Evolutionary conservation across 352 stramenopile species (phyloP).

Genomic region (Aphanomyces invadans): DNA sequence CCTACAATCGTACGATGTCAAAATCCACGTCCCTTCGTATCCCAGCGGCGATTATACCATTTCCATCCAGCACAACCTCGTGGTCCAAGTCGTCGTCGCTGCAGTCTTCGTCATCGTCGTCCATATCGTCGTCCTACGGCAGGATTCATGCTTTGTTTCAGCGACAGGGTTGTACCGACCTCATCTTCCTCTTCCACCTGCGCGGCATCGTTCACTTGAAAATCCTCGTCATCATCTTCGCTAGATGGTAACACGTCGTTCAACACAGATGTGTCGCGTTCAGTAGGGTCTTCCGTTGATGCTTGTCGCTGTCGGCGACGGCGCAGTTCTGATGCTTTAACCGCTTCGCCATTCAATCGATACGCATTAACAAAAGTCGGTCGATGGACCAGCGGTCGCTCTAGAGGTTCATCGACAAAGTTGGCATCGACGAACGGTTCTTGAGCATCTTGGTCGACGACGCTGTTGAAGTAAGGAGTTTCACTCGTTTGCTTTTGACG

Average conservation of each 20-base stretch:
- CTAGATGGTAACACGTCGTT: conserved; percentile 82
- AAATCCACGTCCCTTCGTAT: background rate
- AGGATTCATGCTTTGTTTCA: too few species aligned
- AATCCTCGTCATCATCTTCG: conserved; percentile 83
- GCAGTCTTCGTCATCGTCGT: conserved; percentile 37
- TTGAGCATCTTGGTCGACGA: background rate
- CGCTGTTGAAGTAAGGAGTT: background rate
- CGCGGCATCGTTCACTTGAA: conserved; percentile 44
- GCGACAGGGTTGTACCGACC: too few species aligned
- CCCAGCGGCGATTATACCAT: background rate
- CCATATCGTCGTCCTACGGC: conserved; percentile 49
- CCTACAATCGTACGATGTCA: background rate
- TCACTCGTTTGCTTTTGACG: conserved; percentile 49
- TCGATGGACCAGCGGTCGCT: conserved; percentile 30
- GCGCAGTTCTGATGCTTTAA: conserved; percentile 47
- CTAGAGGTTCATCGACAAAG: conserved; percentile 49
- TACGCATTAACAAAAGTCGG: conserved; percentile 31
- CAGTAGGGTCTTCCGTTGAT: conserved; percentile 26
- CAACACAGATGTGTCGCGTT: conserved; percentile 75
- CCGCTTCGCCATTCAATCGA: conserved; percentile 59
- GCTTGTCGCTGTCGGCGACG: background rate
- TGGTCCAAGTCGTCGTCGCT: conserved; percentile 36
- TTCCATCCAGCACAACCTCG: conserved; percentile 9
- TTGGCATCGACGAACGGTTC: conserved; percentile 4
- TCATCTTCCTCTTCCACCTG: conserved; percentile 31